phyloP scores from a whole-genome alignment of 148 eudicot species.

The Mesembryanthemum crystallinum region DNA sequence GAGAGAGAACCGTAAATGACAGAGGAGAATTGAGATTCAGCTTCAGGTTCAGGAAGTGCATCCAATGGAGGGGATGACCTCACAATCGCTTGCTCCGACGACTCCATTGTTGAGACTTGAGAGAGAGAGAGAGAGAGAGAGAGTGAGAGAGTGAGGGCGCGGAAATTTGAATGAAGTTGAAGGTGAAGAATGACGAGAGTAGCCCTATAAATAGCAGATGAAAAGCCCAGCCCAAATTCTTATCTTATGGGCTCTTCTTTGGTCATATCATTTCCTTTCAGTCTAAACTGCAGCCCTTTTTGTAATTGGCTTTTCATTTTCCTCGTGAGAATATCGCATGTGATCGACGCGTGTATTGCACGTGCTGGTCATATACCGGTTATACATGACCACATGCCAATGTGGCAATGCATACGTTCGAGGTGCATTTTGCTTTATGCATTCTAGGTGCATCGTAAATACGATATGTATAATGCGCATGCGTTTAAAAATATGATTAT shows the following conservation, averaged over 20 bases:
- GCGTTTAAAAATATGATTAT: too few species aligned
- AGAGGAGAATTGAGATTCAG: slow-evolving; percentile 54
- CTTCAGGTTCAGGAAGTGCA: slow-evolving; percentile 30
- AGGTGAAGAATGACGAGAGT: background rate
- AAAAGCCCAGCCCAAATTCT: background rate
- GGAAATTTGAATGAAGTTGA: background rate
- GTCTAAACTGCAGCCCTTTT: background rate
- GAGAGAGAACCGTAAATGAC: slow-evolving; percentile 47
- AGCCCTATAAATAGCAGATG: background rate
- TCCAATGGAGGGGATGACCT: slow-evolving; percentile 33
- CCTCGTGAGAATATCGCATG: too few species aligned
- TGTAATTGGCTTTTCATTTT: background rate
- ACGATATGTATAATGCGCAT: too few species aligned
- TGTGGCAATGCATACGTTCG: too few species aligned
- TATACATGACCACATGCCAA: too few species aligned
- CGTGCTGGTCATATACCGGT: too few species aligned
- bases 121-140: slow-evolving; percentile 25
- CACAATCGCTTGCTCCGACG: slow-evolving; percentile 37
- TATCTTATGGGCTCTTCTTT: background rate
- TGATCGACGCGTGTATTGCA: too few species aligned
- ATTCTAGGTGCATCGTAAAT: too few species aligned
- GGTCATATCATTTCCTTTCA: too few species aligned
- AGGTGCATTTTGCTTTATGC: too few species aligned
- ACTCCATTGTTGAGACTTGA: slow-evolving; percentile 11
- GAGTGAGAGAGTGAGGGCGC: background rate